A percentile compares a stretch with the other conserved stretches of the same genome.
Evolutionary conservation across 371 early-diverging fungal species (phyloP).

Genomic region (Mucor plumbeus): DNA sequence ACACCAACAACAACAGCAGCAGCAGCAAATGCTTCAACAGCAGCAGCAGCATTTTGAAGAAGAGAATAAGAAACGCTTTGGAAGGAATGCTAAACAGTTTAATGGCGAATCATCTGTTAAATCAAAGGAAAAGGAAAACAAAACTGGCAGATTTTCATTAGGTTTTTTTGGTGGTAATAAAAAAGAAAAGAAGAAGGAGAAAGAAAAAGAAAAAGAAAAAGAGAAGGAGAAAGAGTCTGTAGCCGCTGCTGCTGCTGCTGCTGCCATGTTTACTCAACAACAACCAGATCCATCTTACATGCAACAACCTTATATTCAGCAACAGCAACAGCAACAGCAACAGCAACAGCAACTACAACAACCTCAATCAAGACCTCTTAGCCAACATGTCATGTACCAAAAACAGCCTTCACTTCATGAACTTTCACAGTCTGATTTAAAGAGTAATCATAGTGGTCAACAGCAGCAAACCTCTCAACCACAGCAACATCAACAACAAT

Average conservation of each 20-base stretch:
- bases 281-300: not conserved
- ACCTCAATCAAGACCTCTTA: slow-evolving; percentile 17
- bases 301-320: slow-evolving; percentile 12
- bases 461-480: not conserved
- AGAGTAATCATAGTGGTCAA: not conserved
- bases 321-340: no score
- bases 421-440: slow-evolving; percentile 7
- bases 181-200: slow-evolving; percentile 34
- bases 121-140: slow-evolving; percentile 15
- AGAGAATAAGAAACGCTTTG: slow-evolving; percentile 13
- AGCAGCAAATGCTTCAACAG: slow-evolving; percentile 2
- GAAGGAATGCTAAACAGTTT: slow-evolving; percentile 7
- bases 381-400: slow-evolving; percentile 11
- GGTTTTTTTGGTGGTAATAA: slow-evolving; percentile 30
- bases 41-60: slow-evolving; percentile 9
- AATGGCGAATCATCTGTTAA: slow-evolving; percentile 12
- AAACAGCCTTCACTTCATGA: not conserved
- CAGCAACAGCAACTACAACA: slow-evolving; percentile 1
- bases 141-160: slow-evolving; percentile 28
- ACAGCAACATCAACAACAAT: not conserved
- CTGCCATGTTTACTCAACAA: slow-evolving; percentile 7
- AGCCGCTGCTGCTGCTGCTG: slow-evolving; percentile 1
- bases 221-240: not conserved
- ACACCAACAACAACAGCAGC: slow-evolving; percentile 13
- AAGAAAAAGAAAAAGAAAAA: slow-evolving; percentile 15